phyloP scores from a whole-genome alignment of 441 rosid genomes.

The Melastoma candidum region DNA sequence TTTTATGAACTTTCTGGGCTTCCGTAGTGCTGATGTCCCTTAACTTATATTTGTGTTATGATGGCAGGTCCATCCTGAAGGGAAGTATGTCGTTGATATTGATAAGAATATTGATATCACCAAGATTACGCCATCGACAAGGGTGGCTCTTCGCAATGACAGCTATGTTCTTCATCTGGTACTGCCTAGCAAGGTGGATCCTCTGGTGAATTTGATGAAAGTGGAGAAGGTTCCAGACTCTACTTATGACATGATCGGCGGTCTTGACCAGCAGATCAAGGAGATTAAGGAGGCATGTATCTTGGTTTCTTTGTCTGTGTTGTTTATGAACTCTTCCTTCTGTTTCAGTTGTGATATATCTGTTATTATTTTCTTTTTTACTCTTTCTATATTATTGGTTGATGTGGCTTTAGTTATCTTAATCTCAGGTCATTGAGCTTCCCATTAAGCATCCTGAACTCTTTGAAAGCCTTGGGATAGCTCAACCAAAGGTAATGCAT shows the following conservation, averaged over 20 bases:
- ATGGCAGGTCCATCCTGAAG: slow-evolving; percentile 90
- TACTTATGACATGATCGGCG: slow-evolving; percentile 94
- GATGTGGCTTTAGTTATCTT: slow-evolving; percentile 1
- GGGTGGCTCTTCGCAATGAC: slow-evolving; percentile 98
- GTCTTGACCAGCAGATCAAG: slow-evolving; percentile 91
- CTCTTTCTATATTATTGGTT: background rate
- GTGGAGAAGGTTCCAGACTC: slow-evolving; percentile 97
- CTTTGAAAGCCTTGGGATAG: slow-evolving; percentile 92
- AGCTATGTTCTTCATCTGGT: slow-evolving; percentile 91
- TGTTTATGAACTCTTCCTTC: background rate
- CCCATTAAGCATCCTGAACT: slow-evolving; percentile 83
- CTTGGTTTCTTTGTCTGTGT: background rate
- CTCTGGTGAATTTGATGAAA: slow-evolving; percentile 90
- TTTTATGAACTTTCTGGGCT: background rate
- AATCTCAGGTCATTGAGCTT: slow-evolving; percentile 77
- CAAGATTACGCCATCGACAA: slow-evolving; percentile 82
- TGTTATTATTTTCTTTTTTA: background rate
- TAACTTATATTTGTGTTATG: no score
- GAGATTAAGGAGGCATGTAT: slow-evolving; percentile 77
- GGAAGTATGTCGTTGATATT: slow-evolving; percentile 93
- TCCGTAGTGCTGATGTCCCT: no score
- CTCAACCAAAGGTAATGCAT: slow-evolving; percentile 73
- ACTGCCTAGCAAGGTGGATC: slow-evolving; percentile 96
- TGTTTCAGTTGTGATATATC: background rate
- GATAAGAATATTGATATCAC: slow-evolving; percentile 92